Base-by-base conservation (phyloP, 768 basidiomycete species). In the Tremella fuciformis region DNA sequence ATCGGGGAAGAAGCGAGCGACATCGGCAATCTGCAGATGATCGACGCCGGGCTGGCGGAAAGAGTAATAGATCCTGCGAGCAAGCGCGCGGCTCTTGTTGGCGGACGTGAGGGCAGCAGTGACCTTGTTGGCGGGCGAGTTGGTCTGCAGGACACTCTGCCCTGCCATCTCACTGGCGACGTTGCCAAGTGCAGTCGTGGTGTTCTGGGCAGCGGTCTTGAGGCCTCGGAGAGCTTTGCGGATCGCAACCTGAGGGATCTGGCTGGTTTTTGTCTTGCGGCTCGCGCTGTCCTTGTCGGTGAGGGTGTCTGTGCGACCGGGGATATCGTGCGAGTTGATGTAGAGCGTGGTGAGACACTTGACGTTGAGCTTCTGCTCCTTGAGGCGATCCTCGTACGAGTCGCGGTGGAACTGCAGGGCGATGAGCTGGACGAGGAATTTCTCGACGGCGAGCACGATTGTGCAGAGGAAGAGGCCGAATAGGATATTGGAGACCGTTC, bases 351-450 rank as follows among this genome's bases (percentile, higher is more conserved):
- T 84, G 34, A 96, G 80, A 0, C 84, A 79, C 62, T 80, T 82
- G 55, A 90, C 81, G 8, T 88, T 87, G 67, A 85, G 85, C 69
- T 91, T 91, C 73, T 92, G 90, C 62, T 87, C 86, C 37, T 82
- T 80, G 63, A 92, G 88, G 42, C 91, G 85, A 64, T 92, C 90
- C 84, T 78, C 57, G 70, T 91, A 88, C 75, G 89, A 91, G 70
- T 88, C 88, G 62, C 78, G 78, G 67, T 81, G 80, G 73, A 81
- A 77, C 63, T 72, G 68, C 44, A 74, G 58, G 34, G 77, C 77
- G 47, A 94, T 91, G 80, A 85, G 85, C 74, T 93, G 91, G 49
- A 96, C 88, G 13, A 86, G 76, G 59, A 92, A 83, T 71, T 96
- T 96, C 76, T 92, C 90, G 55, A 83, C 85, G 11, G 88, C 80